A percentile compares a stretch with the other conserved stretches of the same genome.
These are phyloP conservation scores for Oryza nivara DNA, from an alignment of 176 grass and related monocot genomes.

Conservation along the genomic window DNA sequence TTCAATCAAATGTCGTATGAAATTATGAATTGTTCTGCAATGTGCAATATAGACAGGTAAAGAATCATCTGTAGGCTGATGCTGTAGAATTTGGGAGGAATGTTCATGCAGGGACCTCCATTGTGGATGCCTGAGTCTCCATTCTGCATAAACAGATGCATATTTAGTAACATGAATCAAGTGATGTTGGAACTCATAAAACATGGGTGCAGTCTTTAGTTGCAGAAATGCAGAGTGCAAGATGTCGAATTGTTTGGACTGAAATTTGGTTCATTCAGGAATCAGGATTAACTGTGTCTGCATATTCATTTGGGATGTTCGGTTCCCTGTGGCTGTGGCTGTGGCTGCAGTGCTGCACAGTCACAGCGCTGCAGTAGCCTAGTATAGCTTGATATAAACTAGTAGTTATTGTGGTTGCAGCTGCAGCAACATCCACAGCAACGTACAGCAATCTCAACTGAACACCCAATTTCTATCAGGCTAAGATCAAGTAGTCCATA, in stretches of 20 bases:
- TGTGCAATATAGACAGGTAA: slow-evolving; percentile 23
- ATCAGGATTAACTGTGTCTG: not conserved
- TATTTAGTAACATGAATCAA: not conserved
- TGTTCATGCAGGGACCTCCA: not conserved
- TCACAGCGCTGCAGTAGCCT: no score
- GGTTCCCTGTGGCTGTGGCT: no score
- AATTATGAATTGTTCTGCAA: slow-evolving; percentile 24
- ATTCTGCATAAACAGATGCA: slow-evolving; percentile 21
- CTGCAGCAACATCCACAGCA: no score
- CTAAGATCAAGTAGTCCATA: not conserved
- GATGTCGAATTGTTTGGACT: not conserved
- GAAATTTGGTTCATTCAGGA: not conserved
- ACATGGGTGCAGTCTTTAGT: no score
- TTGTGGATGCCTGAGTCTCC: slow-evolving; percentile 14
- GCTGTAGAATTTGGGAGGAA: not conserved
- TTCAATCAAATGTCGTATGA: slow-evolving; percentile 18
- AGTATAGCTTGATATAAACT: no score
- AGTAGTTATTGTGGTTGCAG: no score
- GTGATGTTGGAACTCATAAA: not conserved
- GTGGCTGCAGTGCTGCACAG: no score
- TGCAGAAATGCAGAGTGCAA: no score
- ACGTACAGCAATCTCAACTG: no score
- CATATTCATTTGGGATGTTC: not conserved
- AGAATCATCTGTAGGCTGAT: slow-evolving; percentile 11
- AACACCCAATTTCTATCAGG: not conserved